phyloP scores from a whole-genome alignment of 805 yeast genomes.

The Candida tammaniensis region DNA sequence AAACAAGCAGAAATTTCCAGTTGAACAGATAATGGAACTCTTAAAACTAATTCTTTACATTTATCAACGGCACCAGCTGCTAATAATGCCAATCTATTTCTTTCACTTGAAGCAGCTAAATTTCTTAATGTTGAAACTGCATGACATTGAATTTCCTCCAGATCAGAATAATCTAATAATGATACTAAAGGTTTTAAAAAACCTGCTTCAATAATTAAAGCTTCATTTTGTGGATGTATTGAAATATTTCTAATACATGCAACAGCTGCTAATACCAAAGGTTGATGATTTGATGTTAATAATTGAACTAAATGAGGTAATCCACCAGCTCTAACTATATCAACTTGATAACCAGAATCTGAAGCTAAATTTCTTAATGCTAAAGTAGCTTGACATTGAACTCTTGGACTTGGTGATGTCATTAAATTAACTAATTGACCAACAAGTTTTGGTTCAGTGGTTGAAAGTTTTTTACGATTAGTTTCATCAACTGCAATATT shows the following conservation, averaged over 20 bases:
- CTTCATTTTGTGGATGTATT: slow-evolving; percentile 94
- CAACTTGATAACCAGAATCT: slow-evolving; percentile 93
- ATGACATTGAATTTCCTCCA: slow-evolving; percentile 97
- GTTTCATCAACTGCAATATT: slow-evolving; percentile 96
- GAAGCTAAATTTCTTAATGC: slow-evolving; percentile 95
- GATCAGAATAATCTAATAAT: slow-evolving; percentile 77
- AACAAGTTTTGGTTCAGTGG: slow-evolving; percentile 90
- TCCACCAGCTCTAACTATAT: slow-evolving; percentile 94
- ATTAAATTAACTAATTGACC: slow-evolving; percentile 82
- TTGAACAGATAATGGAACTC: slow-evolving; percentile 88
- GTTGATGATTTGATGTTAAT: slow-evolving; percentile 85
- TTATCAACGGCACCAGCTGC: slow-evolving; percentile 95
- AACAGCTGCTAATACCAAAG: slow-evolving; percentile 91
- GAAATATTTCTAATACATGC: slow-evolving; percentile 98
- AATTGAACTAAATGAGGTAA: slow-evolving; percentile 89
- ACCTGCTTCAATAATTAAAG: slow-evolving; percentile 94
- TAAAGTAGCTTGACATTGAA: slow-evolving; percentile 97
- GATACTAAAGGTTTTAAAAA: slow-evolving; percentile 88
- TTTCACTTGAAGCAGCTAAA: slow-evolving; percentile 92
- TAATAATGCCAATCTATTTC: slow-evolving; percentile 84
- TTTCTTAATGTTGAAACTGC: slow-evolving; percentile 95
- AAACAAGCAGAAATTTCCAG: slow-evolving; percentile 96
- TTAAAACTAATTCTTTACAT: slow-evolving; percentile 82
- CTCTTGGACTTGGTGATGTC: slow-evolving; percentile 92
- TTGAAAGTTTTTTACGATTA: slow-evolving; percentile 82